Base-by-base conservation (phyloP, 2,329 filamentous ascomycete genomes). In the Drechslerella dactyloides region DNA sequence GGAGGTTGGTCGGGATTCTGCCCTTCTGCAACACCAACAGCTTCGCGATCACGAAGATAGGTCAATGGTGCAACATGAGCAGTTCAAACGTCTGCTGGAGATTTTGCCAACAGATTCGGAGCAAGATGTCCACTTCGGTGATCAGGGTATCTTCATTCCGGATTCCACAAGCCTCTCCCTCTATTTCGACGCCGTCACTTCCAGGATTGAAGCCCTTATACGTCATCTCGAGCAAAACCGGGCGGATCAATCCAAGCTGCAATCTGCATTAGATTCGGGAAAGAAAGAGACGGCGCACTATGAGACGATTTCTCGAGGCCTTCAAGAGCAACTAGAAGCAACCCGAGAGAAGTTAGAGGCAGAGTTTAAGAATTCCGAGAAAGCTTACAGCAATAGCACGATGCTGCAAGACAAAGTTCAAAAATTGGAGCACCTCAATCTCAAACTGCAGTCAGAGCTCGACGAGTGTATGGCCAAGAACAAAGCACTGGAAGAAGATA, bases 371-470 rank as follows among this genome's bases (percentile, higher is more conserved):
- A 19, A 19, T 27, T 56, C 62, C 13, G 55, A 64, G 17, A 19
- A 53, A n/a, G 37, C 30, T 10, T 42, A 33, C 1, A 33, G 11
- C 1, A 24, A 17, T 13, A 27, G 35, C 17, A 35, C 17, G 2
- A 15, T 33, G 6, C 17, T 64, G 17, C 30, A 65, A 30, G 33
- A 60, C 0, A 59, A 65, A 30, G 27, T 61, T 15, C 15, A 8
- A 17, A 21, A 90, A 78, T 80, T 91, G 75, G 85, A 89, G 76
- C 80, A 82, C 13, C 84, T 87, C 61, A 87, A 86, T 78, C 78
- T 81, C 3, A 82, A 83, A 1, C 76, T 89, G 11, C 61, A 65
- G 48, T 80, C 60, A 15, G 68, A 72, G 24, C 42, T 72, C 8
- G 52, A 60, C 24, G 42, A n/a, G 19, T 58, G 76, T 63, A 78